Conservation (phyloP, 257 asterid species). For the Solanum sejunctum region DNA sequence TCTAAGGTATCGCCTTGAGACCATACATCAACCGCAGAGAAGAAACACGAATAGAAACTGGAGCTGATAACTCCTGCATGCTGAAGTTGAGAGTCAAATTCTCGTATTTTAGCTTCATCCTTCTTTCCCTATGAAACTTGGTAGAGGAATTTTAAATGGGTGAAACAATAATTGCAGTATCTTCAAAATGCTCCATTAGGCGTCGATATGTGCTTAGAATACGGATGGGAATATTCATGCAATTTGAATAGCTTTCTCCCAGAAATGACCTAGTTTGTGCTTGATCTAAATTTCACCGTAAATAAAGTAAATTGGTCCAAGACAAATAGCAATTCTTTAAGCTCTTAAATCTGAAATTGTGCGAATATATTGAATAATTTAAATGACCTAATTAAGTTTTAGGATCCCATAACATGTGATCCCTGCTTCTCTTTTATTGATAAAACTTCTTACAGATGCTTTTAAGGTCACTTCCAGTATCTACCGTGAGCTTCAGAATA, state of each 20-base stretch:
- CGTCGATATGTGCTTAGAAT: neutral
- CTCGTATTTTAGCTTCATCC: neutral
- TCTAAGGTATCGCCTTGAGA: neutral
- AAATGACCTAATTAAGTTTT: neutral
- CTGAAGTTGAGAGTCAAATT: neutral
- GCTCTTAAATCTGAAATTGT: neutral
- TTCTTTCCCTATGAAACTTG: neutral
- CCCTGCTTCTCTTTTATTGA: neutral
- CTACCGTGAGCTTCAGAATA: neutral
- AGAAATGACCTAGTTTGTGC: neutral
- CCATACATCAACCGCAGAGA: neutral
- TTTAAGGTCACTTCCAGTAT: neutral
- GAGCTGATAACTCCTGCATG: neutral
- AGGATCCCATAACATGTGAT: neutral
- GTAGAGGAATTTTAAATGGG: neutral
- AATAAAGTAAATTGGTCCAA: neutral
- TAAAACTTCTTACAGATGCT: neutral
- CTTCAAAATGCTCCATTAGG: neutral
- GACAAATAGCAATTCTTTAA: neutral
- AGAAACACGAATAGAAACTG: neutral
- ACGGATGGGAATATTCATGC: neutral
- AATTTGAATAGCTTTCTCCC: neutral
- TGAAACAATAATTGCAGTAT: neutral
- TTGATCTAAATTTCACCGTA: neutral
- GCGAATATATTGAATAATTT: neutral